Conservation (phyloP, 2,329 filamentous ascomycete genomes). For the Xylariaceae sp. region DNA sequence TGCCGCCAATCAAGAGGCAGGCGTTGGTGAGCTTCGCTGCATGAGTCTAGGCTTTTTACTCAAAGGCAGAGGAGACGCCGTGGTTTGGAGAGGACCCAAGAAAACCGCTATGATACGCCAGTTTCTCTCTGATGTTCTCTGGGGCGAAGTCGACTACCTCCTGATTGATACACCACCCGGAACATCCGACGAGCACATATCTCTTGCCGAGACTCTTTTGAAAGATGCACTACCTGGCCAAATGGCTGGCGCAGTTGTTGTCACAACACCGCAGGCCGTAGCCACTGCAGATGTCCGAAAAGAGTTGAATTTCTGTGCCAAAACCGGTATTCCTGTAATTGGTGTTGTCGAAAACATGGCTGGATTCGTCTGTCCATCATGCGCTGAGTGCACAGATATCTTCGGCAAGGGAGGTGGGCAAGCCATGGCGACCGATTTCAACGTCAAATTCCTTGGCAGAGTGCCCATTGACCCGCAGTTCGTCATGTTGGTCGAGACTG, state of each 20-base stretch:
- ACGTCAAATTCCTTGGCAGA: conserved; percentile 76
- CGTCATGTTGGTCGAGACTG: conserved; percentile 78
- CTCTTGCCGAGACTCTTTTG: conserved; percentile 80
- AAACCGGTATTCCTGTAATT: conserved; percentile 73
- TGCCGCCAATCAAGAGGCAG: conserved; percentile 46
- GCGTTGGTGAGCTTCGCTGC: conserved; percentile 65
- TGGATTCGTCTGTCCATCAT: conserved; percentile 78
- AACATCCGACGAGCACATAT: conserved; percentile 96
- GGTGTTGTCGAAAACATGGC: conserved; percentile 98
- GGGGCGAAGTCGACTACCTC: conserved; percentile 84
- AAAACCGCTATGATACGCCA: conserved; percentile 99
- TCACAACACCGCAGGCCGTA: conserved; percentile 94
- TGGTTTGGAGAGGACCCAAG: conserved; percentile 96
- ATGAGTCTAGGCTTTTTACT: conserved; percentile 95
- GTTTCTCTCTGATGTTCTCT: conserved; percentile 87
- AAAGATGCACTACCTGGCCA: conserved; percentile 60
- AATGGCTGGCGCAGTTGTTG: conserved; percentile 83
- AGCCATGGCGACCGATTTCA: conserved; percentile 83
- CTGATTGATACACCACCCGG: conserved; percentile 95
- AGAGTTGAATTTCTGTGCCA: conserved; percentile 87
- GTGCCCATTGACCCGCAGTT: conserved; percentile 94
- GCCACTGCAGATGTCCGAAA: conserved; percentile 91
- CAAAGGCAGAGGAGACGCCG: conserved; percentile 76
- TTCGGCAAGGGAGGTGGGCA: conserved; percentile 89
- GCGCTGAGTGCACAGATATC: conserved; percentile 83